Percentiles rank a stretch among this genome's conserved stretches.
These are phyloP conservation scores for Yarrowia galli DNA, from an alignment of 1,139 yeast species.

Conservation along the genomic window DNA sequence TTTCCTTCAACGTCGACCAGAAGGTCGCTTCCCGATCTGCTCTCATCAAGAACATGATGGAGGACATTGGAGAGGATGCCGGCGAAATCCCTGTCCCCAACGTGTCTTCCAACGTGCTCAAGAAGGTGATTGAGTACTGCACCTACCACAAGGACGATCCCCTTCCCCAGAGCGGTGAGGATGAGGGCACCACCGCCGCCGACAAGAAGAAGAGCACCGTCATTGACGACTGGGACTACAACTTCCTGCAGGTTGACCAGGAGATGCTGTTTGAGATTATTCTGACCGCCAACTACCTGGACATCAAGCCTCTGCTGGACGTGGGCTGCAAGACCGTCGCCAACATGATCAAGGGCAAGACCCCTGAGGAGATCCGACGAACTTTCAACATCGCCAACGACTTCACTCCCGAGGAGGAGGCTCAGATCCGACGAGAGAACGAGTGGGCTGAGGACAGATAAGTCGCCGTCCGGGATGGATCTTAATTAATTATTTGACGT, in stretches of 20 bases:
- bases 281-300: conserved; percentile 92
- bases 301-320: conserved; percentile 89
- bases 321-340: conserved; percentile 98
- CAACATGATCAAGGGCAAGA: conserved; percentile 95
- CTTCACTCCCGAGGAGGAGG: conserved; percentile 98
- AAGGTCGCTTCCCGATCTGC: conserved; percentile 91
- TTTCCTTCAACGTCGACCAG: conserved; percentile 60
- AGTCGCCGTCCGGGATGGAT: conserved; percentile 40
- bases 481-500: conserved; percentile 17
- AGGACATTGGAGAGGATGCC: conserved; percentile 65
- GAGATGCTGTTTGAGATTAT: conserved; percentile 98
- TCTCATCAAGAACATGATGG: conserved; percentile 87
- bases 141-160: conserved; percentile 88
- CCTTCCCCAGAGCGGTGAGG: conserved; percentile 70
- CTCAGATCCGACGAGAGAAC: conserved; percentile 94
- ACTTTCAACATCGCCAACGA: conserved; percentile 96
- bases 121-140: conserved; percentile 96
- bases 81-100: conserved; percentile 93
- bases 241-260: conserved; percentile 94
- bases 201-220: conserved; percentile 50
- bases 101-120: conserved; percentile 74
- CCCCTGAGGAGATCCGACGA: conserved; percentile 95
- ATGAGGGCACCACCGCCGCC: conserved; percentile 58
- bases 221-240: conserved; percentile 88
- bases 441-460: conserved; percentile 99